Evolutionary conservation across 164 flowering plant species (phyloP), one percentile per base, ranked within the genome.

Genomic region (Aristolochia fimbriata): DNA sequence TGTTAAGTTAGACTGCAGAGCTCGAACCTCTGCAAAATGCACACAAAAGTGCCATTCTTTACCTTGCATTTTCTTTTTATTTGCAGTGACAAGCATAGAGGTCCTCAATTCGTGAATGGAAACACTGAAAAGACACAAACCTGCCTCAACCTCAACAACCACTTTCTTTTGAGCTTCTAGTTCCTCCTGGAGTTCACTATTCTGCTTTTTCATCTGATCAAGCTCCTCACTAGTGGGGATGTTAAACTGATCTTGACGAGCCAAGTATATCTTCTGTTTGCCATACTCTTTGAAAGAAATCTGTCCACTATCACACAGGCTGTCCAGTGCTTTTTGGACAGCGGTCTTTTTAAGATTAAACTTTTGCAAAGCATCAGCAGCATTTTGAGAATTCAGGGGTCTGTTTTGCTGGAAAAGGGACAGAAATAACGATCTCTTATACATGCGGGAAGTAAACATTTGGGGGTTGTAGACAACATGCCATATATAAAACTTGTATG

Each of bases 261-360:
- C 97, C 49, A 94, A 25, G 71, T 91, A 94, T 58, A 90, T 84
- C 79, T 88, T 94, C 77, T 86, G 97, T 74, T 94, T 94, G 46
- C 99, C 97, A 71, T 86, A 94, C 74, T 94, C 99, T 77, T 88
- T 74, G 59, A 66, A 74, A 31, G 75, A 68, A 66, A 71, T 71
- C 20, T 57, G 63, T 1, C 71, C 73, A 48, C 68, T 61, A 51
- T 74, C 75, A 43, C 66, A 57, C 17, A 74, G 53, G 47, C 55
- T 25, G 58, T 74, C 99, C 74, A 91, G 67, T 19, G 95, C 86
- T 66, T 94, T 93, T 59, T 94, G 99, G 9, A 94, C 74, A 19
- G 88, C 78, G 33, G 93, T 70, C 85, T 91, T 94, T 62, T 94
- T 94, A 19, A 94, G 97, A 62, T 83, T 91, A 62, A 70, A 84